phyloP scores from a whole-genome alignment of 768 basidiomycete genomes.

The Leucosporidium scottii region DNA sequence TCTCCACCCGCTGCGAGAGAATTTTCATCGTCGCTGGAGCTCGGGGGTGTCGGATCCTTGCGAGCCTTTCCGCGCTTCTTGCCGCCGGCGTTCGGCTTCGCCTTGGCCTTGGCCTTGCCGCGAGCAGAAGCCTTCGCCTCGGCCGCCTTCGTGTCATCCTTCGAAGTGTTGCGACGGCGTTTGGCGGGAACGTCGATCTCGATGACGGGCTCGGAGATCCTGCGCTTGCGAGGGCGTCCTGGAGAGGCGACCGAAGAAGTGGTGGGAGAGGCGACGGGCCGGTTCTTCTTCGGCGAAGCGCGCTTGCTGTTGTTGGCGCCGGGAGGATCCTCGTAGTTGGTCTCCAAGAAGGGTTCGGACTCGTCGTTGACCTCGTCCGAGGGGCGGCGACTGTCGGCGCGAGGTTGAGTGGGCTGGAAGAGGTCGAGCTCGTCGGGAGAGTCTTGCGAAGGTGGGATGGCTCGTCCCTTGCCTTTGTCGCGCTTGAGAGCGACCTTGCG shows the following conservation, averaged over 20 bases:
- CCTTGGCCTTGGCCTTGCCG: neutral
- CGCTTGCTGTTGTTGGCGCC: slow-evolving; percentile 1
- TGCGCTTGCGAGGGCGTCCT: neutral
- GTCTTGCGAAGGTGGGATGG: neutral
- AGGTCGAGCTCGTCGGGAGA: slow-evolving; percentile 14
- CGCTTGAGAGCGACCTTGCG: neutral
- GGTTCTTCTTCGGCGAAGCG: neutral
- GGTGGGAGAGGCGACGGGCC: neutral
- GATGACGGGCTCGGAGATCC: neutral
- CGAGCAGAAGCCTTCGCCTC: neutral
- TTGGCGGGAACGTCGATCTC: neutral
- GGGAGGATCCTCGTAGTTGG: slow-evolving; percentile 17
- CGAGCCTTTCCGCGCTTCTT: neutral
- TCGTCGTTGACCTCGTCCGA: neutral
- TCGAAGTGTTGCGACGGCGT: neutral
- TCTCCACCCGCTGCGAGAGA: neutral
- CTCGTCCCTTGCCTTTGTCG: slow-evolving; percentile 5
- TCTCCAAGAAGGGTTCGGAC: neutral
- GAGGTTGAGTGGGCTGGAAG: neutral
- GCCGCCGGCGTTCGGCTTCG: neutral
- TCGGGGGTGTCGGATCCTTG: neutral
- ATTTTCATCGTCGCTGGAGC: neutral
- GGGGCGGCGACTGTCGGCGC: neutral
- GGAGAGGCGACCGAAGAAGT: neutral
- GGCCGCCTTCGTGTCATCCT: neutral